Evolutionary conservation across 257 asterid genomes (phyloP), one percentile per base, ranked within the genome.

Genomic region (Catharanthus roseus): DNA sequence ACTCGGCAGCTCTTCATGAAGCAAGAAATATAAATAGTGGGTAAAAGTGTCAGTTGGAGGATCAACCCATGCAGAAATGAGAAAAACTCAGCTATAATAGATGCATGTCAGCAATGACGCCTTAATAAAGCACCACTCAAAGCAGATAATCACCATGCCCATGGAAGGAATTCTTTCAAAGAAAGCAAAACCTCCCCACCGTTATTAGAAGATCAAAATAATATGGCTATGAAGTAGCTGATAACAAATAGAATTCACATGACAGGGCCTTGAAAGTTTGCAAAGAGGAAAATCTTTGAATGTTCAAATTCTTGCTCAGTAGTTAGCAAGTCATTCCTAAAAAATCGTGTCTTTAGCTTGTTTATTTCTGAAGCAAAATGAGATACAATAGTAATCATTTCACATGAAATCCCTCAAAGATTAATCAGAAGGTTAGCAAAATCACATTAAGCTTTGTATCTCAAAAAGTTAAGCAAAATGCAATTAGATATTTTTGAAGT

Each of bases 1-100:
- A 73, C 83, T 95, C 97, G 56, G 99, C 96, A 86, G 96, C 93
- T 79, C 99, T 93, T 81, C 81, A 82, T 77, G 74, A 78, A 86
- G 82, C 71, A 80, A 55, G 53, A 74, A 63, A 77, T 68, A 73
- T 74, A 77, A 79, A 84, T 62, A 77, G 77, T 70, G 73, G 67
- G 75, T 71, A 75, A 68, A 72, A 71, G 50, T 18, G 3, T 18
- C 13, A 38, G 56, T 26, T 31, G 70, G 19, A 53, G 39, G 62
- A 60, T 34, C 6, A 23, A 42, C 28, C 73, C 51, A 67, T 13
- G 39, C 15, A 11, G 34, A 29, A 75, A 19, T 24, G 70, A 45
- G 45, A 58, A 47, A 34, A 23, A 60, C 28, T 68, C 26, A 44
- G 60, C 21, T 0, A 58, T 11, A 39, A 23, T 38, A 49, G 56